Base-by-base conservation (phyloP, 371 early-diverging fungal genomes). In the Fennellomyces sp. region DNA sequence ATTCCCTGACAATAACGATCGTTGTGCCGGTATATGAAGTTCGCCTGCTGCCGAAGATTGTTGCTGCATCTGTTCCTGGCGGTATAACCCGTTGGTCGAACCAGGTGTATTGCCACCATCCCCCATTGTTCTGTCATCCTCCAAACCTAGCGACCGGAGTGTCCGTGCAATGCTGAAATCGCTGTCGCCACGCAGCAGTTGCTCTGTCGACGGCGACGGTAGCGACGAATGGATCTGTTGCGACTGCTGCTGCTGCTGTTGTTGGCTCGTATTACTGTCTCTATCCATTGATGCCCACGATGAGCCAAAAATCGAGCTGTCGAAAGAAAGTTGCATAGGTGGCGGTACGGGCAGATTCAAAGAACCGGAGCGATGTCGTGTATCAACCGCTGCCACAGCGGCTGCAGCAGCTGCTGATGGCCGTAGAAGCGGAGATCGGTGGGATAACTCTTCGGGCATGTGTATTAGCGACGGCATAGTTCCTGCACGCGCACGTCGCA, bases 101-200 rank as follows among this genome's bases (percentile, higher is more conserved):
- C 39, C 12, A 25, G 39, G 51, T 8, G 21, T 29, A 54, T 26
- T 26, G 5, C 26, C 52, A 28, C 45, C 62, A 17, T 47, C 47
- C 1, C 52, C 33, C 27, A 54, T 56, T 42, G 51, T 52, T 38
- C 59, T 55, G 12, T 71, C 72, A 56, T 91, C 94, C 59, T 94
- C 91, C 47, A 93, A 63, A 2, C 92, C 92, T 17, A 93, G 76
- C 38, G 88, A 89, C 52, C 89, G 88, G 55, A 94, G 70, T 0
- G 90, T 90, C 36, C 88, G 86, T 56, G 86, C 86, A 65, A 91
- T 81, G 36, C 89, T 84, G 45, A 77, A 78, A 56, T 85, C 84
- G 54, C 73, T 82, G 17, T 88, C 88, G 45, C 80, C 82, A 60
- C 76, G 79, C 41, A 81, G 62, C 42, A 87, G 61, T 61, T 83